Evolutionary conservation across 352 stramenopile genomes (phyloP), one percentile per base, ranked within the genome.

Genomic region (Pythium aristosporum): DNA sequence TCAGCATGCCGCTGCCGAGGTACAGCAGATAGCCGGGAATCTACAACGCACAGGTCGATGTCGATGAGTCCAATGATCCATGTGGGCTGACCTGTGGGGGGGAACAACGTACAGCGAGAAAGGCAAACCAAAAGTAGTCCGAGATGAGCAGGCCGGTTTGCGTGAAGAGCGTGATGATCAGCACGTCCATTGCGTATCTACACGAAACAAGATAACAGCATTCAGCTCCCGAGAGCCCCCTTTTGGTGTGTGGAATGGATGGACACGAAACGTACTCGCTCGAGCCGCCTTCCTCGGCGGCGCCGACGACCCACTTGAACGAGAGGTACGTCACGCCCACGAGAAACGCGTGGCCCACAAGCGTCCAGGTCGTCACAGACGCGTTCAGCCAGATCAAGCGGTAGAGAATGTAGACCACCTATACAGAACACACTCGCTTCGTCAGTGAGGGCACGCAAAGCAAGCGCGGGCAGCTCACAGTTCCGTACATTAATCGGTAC

Each of bases 111-210:
- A 90, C 79, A 39, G 81, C 77, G 44, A 96, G 74, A 68, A 87
- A 93, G 28, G 87, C 59, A 61, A 91, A 78, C 87, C 87, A 96
- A 59, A 94, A 96, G 80, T 94, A 96, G 72, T 88, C 85, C 18
- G 85, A 93, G 56, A 94, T 66, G 56, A 92, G 57, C 23, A 91
- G 71, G 16, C 87, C 87, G 0, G 75, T 68, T 49, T 96, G 85
- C 59, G 92, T 86, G 48, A 90, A 81, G 28, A 96, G 73, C 54
- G 84, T 93, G 55, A 96, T 61, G 61, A 94, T 69, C 49, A 96
- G 63, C 47, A 96, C 77, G 65, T 96, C 87, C 82, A 96, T 94
- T 15, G 83, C 86, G 49, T 94, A 71, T 28, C 63, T 69, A 59
- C 7, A 34, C 16, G 25, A 50, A 28, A 30, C n/a, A 23, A 50